Evolutionary conservation across 2,329 filamentous ascomycete species (phyloP).

Genomic region (Macrophomina tecta): DNA sequence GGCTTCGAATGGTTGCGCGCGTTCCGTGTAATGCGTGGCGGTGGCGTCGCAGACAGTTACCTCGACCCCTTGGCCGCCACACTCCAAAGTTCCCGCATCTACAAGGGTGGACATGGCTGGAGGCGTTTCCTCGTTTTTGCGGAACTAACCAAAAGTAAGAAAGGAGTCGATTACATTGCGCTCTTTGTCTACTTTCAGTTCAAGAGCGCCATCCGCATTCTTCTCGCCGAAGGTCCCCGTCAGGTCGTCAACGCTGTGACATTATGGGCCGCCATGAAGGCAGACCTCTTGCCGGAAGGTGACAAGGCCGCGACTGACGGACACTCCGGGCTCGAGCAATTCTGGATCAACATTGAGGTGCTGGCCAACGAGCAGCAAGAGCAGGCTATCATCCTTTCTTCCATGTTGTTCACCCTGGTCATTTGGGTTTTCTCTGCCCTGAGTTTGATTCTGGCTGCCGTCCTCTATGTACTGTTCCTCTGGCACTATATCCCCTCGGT

Average conservation of each 20-base stretch:
- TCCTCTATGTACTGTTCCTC: constrained; percentile 87
- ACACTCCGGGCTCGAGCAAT: constrained; percentile 70
- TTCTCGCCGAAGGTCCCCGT: constrained; percentile 90
- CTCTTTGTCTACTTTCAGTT: constrained; percentile 89
- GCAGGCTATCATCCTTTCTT: constrained; percentile 81
- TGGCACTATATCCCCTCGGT: constrained; percentile 87
- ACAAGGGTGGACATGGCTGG: constrained; percentile 75
- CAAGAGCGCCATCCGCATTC: constrained; percentile 80
- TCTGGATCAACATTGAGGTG: constrained; percentile 80
- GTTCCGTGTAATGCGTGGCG: constrained; percentile 78
- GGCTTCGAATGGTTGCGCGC: constrained; percentile 81
- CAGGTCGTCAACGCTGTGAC: constrained; percentile 91
- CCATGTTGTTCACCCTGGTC: constrained; percentile 90
- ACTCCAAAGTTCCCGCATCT: constrained; percentile 80
- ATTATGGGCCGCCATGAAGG: constrained; percentile 80
- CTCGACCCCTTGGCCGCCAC: constrained; percentile 86
- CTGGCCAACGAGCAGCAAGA: constrained; percentile 76
- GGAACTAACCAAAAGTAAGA: constrained; percentile 87
- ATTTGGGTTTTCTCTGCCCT: constrained; percentile 87
- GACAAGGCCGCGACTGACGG: constrained; percentile 60
- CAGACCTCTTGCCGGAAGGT: constrained; percentile 71
- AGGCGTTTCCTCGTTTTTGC: constrained; percentile 91
- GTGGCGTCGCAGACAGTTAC: constrained; percentile 89
- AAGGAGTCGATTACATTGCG: constrained; percentile 87
- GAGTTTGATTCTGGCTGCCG: constrained; percentile 71